A percentile compares a stretch with the other conserved stretches of the same genome.
phyloP scores from a whole-genome alignment of 139 green algal species.

The Chlamydomonas sp. region DNA sequence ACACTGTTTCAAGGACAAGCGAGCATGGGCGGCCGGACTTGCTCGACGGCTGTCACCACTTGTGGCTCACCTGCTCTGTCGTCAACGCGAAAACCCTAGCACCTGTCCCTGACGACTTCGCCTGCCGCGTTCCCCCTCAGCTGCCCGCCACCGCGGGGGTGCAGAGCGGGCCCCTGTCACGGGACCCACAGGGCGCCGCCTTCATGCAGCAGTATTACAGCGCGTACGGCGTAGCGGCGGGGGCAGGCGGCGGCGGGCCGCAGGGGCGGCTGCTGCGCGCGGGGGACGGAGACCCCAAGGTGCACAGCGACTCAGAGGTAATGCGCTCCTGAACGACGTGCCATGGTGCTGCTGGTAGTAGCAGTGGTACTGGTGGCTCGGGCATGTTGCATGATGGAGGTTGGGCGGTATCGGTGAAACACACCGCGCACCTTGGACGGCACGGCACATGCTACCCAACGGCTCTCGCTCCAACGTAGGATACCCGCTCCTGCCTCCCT shows the following conservation, averaged over 20 bases:
- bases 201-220: constrained; percentile 41
- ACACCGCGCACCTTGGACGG: background rate
- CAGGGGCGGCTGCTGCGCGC: background rate
- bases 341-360: background rate
- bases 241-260: background rate
- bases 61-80: too few species aligned
- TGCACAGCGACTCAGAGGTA: constrained; percentile 16
- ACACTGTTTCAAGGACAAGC: too few species aligned
- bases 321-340: background rate
- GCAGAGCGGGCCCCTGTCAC: background rate
- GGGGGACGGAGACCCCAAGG: background rate
- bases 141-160: background rate
- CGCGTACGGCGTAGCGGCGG: constrained; percentile 29
- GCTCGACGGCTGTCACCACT: too few species aligned
- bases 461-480: too few species aligned
- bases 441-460: background rate
- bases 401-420: too few species aligned
- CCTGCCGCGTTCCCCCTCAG: too few species aligned
- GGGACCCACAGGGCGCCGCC: background rate
- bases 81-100: too few species aligned
- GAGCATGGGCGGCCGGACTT: too few species aligned
- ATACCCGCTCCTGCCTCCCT: background rate
- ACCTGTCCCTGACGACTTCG: too few species aligned
- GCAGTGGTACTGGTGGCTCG: background rate
- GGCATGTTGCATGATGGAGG: too few species aligned